A percentile compares a stretch with the other conserved stretches of the same genome.
Evolutionary conservation across 1,284 basidiomycete genomes (phyloP).

Genomic region (Phlebopus sp.): DNA sequence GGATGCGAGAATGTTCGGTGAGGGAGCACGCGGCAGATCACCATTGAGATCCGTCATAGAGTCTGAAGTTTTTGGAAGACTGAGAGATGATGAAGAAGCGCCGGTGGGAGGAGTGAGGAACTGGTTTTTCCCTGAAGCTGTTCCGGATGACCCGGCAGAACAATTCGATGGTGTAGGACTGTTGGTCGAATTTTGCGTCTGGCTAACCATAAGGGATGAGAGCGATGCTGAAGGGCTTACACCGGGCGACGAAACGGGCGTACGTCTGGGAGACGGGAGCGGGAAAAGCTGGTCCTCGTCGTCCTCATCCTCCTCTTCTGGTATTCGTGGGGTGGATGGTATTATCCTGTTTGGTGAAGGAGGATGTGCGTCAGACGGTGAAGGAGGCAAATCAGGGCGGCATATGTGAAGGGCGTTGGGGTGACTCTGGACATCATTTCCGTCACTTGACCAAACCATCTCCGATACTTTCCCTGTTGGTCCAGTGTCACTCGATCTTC

Average conservation of each 20-base stretch:
- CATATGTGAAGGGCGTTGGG: neutral
- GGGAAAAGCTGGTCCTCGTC: constrained; percentile 54
- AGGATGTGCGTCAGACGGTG: neutral
- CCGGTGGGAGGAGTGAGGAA: constrained; percentile 21
- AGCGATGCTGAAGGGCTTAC: constrained; percentile 25
- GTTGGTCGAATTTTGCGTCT: neutral
- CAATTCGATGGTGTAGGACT: constrained; percentile 20
- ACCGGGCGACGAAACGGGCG: constrained; percentile 36
- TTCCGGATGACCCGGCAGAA: constrained; percentile 14
- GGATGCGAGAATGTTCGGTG: constrained; percentile 24
- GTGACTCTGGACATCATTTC: constrained; percentile 1
- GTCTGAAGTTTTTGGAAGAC: constrained; percentile 16
- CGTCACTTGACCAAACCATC: constrained; percentile 16
- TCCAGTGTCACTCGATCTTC: constrained; percentile 36
- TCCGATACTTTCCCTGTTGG: neutral
- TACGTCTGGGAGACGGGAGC: constrained; percentile 49
- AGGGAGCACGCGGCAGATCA: constrained; percentile 16
- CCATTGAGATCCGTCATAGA: constrained; percentile 13
- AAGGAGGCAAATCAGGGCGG: neutral
- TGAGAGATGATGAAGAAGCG: constrained; percentile 28
- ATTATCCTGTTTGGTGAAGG: constrained; percentile 10
- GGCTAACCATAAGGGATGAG: constrained; percentile 22
- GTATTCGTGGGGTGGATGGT: constrained; percentile 25
- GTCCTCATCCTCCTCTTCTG: constrained; percentile 46
- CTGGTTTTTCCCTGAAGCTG: constrained; percentile 5